Base-by-base conservation (phyloP, 768 basidiomycete genomes). In the Lactarius indigo region DNA sequence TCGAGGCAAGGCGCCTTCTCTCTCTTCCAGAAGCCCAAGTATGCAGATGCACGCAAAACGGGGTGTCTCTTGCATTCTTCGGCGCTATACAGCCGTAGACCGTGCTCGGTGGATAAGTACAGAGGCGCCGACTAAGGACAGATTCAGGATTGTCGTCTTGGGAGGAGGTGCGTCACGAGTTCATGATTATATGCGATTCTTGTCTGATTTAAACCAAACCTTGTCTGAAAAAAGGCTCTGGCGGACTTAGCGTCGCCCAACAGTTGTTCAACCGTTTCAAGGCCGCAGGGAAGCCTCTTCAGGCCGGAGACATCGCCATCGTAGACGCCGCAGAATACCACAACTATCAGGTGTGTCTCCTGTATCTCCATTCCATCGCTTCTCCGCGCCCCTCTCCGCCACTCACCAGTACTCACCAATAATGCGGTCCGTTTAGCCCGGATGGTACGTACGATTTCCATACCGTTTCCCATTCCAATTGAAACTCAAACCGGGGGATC, bases 201-300 rank as follows among this genome's bases (percentile, higher is more conserved):
- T 33, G 15, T 41, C 44, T n/a, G 18, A 39, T 44, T 26, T 5
- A 26, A 50, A 52, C 26, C 52, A n/a, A 64, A 30, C 58, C 13
- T 55, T 5, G 37, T 12, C 20, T 8, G n/a, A 55, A 50, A n/a
- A 59, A 74, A 96, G 94, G 94, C 57, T 87, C 87, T 31, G 93
- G 83, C 60, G 95, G 95, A 42, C 75, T 97, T 54, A 84, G 87
- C 47, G 89, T 90, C 41, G 94, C 96, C 42, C 89, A 91, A 70
- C 95, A 98, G 78, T 86, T 98, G 56, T 92, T 89, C 75, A 80
- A 93, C 72, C 83, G 88, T 35, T 94, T 97, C 75, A 82, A 83
- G 69, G 79, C 82, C 15, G 87, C 88, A 54, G 89, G 88, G 10
- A 88, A 88, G 69, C 76, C 84, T 33, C 75, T 97, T 42, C 84